Base-by-base conservation (phyloP, 495 filamentous ascomycete genomes). In the Hyaloscypha hepaticicola region DNA sequence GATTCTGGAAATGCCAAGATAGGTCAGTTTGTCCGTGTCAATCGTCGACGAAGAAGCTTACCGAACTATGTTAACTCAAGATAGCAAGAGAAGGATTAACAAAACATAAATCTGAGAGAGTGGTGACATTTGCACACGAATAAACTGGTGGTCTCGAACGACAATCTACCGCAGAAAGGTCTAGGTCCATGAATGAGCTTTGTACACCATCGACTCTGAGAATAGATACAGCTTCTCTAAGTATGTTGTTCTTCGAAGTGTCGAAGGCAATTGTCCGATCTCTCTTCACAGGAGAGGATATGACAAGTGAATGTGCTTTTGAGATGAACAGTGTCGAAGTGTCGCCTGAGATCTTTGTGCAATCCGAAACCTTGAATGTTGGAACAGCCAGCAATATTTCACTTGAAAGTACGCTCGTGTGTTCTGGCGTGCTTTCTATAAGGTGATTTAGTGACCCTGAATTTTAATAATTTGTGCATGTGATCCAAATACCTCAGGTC, bases 311-410 rank as follows among this genome's bases (percentile, higher is more conserved):
- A 60, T 9, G 63, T 55, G 31, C 57, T 48, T 28, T 48, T 66
- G 21, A 34, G 45, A 22, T 66, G 63, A 21, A 66, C 34, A 19
- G 63, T 66, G 21, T 60, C 56, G 8, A 33, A 45, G 31, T 66
- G 63, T 21, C 63, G 55, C 2, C 63, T 26, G 29, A 66, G 63
- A 45, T 66, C 63, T 49, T 66, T 66, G n/a, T 25, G 57, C 11
- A 66, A 28, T 3, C 45, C 56, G 26, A 66, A 66, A 25, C 63
- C 63, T 28, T 48, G 48, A 14, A 45, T 61, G 14, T 61, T 31
- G 22, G 28, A 24, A 26, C 63, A 66, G 63, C 29, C 41, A 12
- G 27, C 12, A 31, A 61, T 38, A 28, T 50, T 41, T 14, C 63
- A 66, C n/a, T 29, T 66, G 50, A 60, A 66, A 14, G 28, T 16